Percentiles rank a stretch among this genome's conserved stretches.
phyloP scores from a whole-genome alignment of 192 early-diverging fungal genomes.

The Podila epicladia region DNA sequence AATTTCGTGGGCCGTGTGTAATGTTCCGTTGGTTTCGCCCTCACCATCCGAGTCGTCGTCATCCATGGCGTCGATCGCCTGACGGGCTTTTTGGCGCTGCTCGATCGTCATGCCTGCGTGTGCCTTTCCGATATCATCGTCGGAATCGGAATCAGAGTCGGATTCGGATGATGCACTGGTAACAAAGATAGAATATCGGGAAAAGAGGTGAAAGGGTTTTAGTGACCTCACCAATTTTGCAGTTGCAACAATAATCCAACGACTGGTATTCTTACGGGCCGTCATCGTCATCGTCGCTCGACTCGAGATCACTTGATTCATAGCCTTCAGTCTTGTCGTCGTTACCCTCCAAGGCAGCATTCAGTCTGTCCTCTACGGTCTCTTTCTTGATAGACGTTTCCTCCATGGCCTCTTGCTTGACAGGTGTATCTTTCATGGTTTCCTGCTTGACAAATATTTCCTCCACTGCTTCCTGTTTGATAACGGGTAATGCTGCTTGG shows the following conservation, averaged over 20 bases:
- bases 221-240: not conserved
- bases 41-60: slow-evolving; percentile 49
- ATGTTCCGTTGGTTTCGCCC: not conserved
- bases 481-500: not conserved
- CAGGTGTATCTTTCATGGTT: not conserved
- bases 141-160: slow-evolving; percentile 43
- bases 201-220: too few species aligned
- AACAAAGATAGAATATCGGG: not conserved
- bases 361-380: slow-evolving; percentile 36
- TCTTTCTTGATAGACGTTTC: not conserved
- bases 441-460: not conserved
- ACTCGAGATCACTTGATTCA: slow-evolving; percentile 57
- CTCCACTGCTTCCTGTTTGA: not conserved
- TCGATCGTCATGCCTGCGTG: slow-evolving; percentile 23
- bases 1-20: slow-evolving; percentile 73
- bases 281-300: slow-evolving; percentile 49
- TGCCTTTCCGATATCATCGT: not conserved
- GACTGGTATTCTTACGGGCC: slow-evolving; percentile 17
- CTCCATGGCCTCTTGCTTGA: not conserved
- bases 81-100: slow-evolving; percentile 38
- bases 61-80: slow-evolving; percentile 37
- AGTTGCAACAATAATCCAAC: not conserved
- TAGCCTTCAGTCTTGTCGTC: slow-evolving; percentile 43
- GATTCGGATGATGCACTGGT: slow-evolving; percentile 25
- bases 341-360: slow-evolving; percentile 41